These are phyloP conservation scores for Agaricus sinodeliciosus DNA, from an alignment of 768 basidiomycete genomes.

Conservation along the genomic window DNA sequence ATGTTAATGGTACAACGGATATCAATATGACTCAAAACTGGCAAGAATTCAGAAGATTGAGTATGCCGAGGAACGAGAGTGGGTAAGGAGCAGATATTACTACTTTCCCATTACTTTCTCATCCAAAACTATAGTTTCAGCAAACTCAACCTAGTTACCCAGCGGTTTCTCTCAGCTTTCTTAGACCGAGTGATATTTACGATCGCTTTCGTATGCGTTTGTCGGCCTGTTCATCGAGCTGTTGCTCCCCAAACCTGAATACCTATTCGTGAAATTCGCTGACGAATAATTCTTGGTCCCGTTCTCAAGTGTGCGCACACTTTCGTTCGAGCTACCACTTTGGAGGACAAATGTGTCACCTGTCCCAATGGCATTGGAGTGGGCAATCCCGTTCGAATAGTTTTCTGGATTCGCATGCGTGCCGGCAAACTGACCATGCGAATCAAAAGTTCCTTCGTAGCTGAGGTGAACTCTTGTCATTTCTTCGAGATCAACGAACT, in stretches of 20 bases:
- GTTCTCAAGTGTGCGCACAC: slow-evolving; percentile 28
- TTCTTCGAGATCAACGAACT: too few relatives aligned
- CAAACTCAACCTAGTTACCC: slow-evolving; percentile 49
- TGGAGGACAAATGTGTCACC: slow-evolving; percentile 42
- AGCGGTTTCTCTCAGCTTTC: slow-evolving; percentile 34
- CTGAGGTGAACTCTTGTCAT: neutral
- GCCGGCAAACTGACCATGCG: slow-evolving; percentile 52
- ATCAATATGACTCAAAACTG: too few relatives aligned
- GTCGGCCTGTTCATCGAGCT: slow-evolving; percentile 53
- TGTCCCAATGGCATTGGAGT: slow-evolving; percentile 50
- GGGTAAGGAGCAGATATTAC: too few relatives aligned
- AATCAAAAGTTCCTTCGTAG: slow-evolving; percentile 49
- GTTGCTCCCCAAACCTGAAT: slow-evolving; percentile 48
- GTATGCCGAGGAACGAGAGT: too few relatives aligned
- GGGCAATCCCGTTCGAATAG: slow-evolving; percentile 61
- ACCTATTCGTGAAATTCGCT: too few relatives aligned
- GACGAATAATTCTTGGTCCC: slow-evolving; percentile 16
- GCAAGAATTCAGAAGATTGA: too few relatives aligned
- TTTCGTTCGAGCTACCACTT: slow-evolving; percentile 20
- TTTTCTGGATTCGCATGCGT: slow-evolving; percentile 42
- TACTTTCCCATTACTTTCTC: too few relatives aligned
- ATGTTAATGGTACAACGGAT: too few relatives aligned
- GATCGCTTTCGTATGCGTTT: slow-evolving; percentile 45
- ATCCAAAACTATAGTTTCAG: neutral
- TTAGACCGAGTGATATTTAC: slow-evolving; percentile 36